phyloP scores from a whole-genome alignment of 2,329 filamentous ascomycete species.

The Fusarium pseudonygamai region DNA sequence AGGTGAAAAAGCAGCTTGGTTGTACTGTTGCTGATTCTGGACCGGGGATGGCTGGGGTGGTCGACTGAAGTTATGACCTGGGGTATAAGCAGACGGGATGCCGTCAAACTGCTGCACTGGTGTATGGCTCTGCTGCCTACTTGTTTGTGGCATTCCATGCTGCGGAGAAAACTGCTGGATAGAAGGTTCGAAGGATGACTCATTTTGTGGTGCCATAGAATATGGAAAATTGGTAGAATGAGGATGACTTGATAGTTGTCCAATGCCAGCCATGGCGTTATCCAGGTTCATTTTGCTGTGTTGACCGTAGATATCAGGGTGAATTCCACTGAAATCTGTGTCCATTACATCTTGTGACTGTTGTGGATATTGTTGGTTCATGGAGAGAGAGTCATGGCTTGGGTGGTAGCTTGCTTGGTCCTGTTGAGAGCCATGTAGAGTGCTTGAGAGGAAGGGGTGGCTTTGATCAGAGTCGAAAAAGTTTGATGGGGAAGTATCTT shows the following conservation, averaged over 20 bases:
- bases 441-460: constrained; percentile 46
- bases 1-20: constrained; percentile 38
- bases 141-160: constrained; percentile 47
- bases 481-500: constrained; percentile 46
- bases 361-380: constrained; percentile 49
- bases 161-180: constrained; percentile 47
- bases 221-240: constrained; percentile 50
- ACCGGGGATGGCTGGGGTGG: constrained; percentile 46
- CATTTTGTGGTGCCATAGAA: constrained; percentile 46
- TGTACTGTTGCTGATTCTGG: constrained; percentile 43
- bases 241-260: constrained; percentile 46
- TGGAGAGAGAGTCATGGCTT: constrained; percentile 44
- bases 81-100: constrained; percentile 42
- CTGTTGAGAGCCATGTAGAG: constrained; percentile 44
- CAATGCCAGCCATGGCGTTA: constrained; percentile 44
- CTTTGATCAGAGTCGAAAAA: constrained; percentile 50
- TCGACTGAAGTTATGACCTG: constrained; percentile 40
- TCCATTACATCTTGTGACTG: constrained; percentile 50
- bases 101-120: constrained; percentile 47
- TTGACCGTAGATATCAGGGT: constrained; percentile 51
- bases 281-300: constrained; percentile 47
- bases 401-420: constrained; percentile 45
- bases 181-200: constrained; percentile 46
- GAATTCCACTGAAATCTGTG: constrained; percentile 50
- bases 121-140: constrained; percentile 47